Evolutionary conservation across 2,329 filamentous ascomycete species (phyloP), one percentile per base, ranked within the genome.

Genomic region (Scleromitrula shiraiana): DNA sequence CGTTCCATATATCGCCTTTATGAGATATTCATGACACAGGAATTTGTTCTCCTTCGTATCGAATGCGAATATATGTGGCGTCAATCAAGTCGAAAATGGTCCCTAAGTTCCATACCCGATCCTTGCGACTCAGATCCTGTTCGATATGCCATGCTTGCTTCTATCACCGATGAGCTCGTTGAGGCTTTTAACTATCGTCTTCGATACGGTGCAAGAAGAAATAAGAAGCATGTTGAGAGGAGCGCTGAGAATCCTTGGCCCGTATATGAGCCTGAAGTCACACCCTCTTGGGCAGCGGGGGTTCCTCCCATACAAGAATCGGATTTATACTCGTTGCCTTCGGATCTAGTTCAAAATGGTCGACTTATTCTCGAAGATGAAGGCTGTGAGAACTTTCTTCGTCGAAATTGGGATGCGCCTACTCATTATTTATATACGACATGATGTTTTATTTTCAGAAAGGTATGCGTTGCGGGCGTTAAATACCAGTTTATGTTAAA

Each of bases 1-100:
- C 60, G 61, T 23, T 58, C 59, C 14, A 42, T 62, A 5, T 64
- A 64, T 42, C 59, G 60, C 5, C 52, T 64, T 33, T 62, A 63
- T 39, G 60, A 64, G 36, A 41, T 50, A 1, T 37, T 46, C 15
- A 50, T 50, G 48, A 50, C 42, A 20, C 41, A 22, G 19, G 48
- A 50, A 46, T 50, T 50, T 30, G 42, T 50, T 35, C 15, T 50
- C 9, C 48, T 50, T 36, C 48, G 42, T 15, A 33, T 41, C 22
- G 48, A 50, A 46, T 50, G 48, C 48, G 54, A 60, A 24, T 63
- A 64, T 38, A 61, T 62, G 38, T 64, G 56, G 54, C 58, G 58
- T 27, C 56, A 59, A 14, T 32, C 50, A 8, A 44, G 53, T 12
- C 37, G 24, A 7, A 51, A 53, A 23, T 63, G 59, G 60, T 24